Conservation (phyloP, 2,329 filamentous ascomycete genomes). For the Diaporthe batatas region DNA sequence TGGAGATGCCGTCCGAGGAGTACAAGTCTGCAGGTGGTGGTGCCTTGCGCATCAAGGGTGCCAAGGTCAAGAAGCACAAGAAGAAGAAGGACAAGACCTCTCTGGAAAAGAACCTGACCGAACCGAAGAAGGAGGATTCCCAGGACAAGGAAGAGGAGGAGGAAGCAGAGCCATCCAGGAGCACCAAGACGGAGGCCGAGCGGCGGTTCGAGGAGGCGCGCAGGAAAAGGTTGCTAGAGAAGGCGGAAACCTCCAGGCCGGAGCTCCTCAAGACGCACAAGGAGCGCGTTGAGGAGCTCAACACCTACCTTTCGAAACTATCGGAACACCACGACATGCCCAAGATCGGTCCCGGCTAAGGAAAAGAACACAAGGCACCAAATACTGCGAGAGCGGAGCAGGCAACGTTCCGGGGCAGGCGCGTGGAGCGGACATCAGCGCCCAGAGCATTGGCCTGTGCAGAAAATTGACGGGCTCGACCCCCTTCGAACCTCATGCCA, state of each 20-base stretch:
- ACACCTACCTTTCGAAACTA: slow-evolving; percentile 89
- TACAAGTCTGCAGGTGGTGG: slow-evolving; percentile 78
- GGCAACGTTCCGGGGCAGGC: background rate
- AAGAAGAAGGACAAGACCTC: slow-evolving; percentile 69
- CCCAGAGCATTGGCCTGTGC: background rate
- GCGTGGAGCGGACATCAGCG: background rate
- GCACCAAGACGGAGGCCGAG: slow-evolving; percentile 86
- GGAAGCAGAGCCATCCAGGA: slow-evolving; percentile 48
- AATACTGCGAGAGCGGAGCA: background rate
- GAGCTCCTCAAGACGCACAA: slow-evolving; percentile 97
- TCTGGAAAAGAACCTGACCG: slow-evolving; percentile 62
- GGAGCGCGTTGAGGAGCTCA: slow-evolving; percentile 94
- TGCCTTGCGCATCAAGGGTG: slow-evolving; percentile 88
- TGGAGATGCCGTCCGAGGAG: slow-evolving; percentile 78
- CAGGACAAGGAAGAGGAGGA: slow-evolving; percentile 48
- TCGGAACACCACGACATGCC: slow-evolving; percentile 99
- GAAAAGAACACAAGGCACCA: background rate
- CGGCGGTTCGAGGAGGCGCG: slow-evolving; percentile 83
- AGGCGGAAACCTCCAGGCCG: slow-evolving; percentile 73
- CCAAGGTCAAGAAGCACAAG: slow-evolving; percentile 72
- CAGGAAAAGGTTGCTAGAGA: slow-evolving; percentile 84
- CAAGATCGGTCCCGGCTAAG: slow-evolving; percentile 72
- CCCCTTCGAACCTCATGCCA: background rate
- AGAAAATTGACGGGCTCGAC: background rate
- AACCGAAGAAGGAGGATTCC: slow-evolving; percentile 54